Percentiles rank a stretch among this genome's conserved stretches.
These are phyloP conservation scores for Colletotrichum incanum DNA, from an alignment of 2,329 filamentous ascomycete species.

Conservation along the genomic window DNA sequence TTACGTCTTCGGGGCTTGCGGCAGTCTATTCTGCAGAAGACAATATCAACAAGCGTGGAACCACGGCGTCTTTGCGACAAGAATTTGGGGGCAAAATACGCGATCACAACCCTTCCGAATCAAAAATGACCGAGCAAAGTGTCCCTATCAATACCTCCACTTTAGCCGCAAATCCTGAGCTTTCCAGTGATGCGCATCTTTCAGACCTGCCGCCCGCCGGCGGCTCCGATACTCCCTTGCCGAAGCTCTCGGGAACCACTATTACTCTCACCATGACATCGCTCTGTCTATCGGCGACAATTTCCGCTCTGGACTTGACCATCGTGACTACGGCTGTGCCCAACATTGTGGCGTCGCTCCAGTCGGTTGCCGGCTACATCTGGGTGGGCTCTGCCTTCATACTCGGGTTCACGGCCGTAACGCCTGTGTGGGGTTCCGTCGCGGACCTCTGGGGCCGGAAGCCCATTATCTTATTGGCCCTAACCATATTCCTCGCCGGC, in stretches of 20 bases:
- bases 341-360: conserved; percentile 59
- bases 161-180: not conserved
- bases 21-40: conserved; percentile 6
- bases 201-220: not conserved
- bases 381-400: conserved; percentile 67
- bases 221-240: not conserved
- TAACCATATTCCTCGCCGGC: conserved; percentile 63
- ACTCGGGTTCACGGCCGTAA: conserved; percentile 59
- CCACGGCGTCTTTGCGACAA: not conserved
- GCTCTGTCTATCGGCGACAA: conserved; percentile 51
- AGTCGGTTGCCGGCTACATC: conserved; percentile 53
- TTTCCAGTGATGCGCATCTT: not conserved
- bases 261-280: conserved; percentile 56
- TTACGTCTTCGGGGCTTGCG: conserved; percentile 4
- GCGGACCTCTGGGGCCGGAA: conserved; percentile 63
- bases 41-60: not conserved
- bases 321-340: conserved; percentile 68
- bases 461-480: conserved; percentile 53
- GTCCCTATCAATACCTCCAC: not conserved
- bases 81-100: no score
- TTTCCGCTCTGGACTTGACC: conserved; percentile 64
- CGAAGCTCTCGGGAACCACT: conserved; percentile 14
- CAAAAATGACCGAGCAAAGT: no score
- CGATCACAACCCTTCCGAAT: no score
- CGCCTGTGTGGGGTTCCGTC: conserved; percentile 55